Percentiles rank a stretch among this genome's conserved stretches.
Conservation (phyloP, 495 filamentous ascomycete genomes). For the Xylaria castorea region DNA sequence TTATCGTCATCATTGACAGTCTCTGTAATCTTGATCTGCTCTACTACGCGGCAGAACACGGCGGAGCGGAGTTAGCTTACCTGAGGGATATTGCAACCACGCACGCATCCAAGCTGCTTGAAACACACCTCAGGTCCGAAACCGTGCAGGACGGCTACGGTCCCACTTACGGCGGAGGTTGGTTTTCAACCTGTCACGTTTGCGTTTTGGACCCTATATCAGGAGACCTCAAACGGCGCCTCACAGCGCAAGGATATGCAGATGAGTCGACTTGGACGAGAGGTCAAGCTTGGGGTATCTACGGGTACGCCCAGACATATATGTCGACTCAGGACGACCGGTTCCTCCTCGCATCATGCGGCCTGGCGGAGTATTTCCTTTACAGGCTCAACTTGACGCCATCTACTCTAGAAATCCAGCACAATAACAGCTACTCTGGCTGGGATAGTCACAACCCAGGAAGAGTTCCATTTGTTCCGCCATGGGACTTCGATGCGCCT, state of each 20-base stretch:
- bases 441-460: background rate
- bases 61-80: background rate
- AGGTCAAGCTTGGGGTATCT: background rate
- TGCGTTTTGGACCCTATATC: background rate
- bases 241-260: background rate
- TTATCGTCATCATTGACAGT: constrained; percentile 3
- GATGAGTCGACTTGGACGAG: background rate
- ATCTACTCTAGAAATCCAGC: background rate
- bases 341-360: background rate
- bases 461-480: background rate
- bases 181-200: background rate
- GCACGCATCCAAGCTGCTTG: background rate
- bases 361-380: constrained; percentile 1
- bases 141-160: background rate
- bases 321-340: background rate
- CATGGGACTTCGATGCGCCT: background rate
- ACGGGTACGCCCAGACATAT: background rate
- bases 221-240: background rate
- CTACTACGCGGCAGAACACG: background rate
- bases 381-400: background rate
- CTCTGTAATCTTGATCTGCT: background rate
- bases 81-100: background rate
- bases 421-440: background rate
- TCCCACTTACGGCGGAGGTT: background rate
- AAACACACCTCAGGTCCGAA: background rate